A percentile compares a stretch with the other conserved stretches of the same genome.
Evolutionary conservation across 1,139 yeast species (phyloP).

Genomic region (Kodamaea sp.): DNA sequence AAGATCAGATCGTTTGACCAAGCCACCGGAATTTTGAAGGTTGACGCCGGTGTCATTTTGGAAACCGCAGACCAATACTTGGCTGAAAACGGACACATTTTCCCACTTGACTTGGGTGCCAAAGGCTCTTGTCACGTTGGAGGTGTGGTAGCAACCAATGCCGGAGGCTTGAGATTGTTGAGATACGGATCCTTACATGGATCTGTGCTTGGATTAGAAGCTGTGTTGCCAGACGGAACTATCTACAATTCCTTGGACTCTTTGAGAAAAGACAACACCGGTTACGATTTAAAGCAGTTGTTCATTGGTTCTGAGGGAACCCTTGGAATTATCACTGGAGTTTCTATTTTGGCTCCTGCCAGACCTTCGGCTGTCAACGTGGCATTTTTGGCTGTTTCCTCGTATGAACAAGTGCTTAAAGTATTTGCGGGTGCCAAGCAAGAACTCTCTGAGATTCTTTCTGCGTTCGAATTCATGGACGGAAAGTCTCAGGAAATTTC

Average conservation of each 20-base stretch:
- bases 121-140: conserved; percentile 97
- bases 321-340: conserved; percentile 85
- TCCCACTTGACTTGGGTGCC: conserved; percentile 95
- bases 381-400: conserved; percentile 81
- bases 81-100: conserved; percentile 80
- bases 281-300: conserved; percentile 87
- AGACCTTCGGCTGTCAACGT: conserved; percentile 87
- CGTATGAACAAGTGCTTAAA: conserved; percentile 79
- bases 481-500: conserved; percentile 69
- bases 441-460: conserved; percentile 80
- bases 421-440: conserved; percentile 78
- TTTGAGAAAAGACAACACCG: conserved; percentile 90
- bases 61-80: conserved; percentile 82
- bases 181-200: conserved; percentile 95
- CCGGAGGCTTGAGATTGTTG: conserved; percentile 88
- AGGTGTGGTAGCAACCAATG: conserved; percentile 94
- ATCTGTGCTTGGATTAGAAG: conserved; percentile 86
- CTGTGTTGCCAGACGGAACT: conserved; percentile 87
- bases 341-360: conserved; percentile 88
- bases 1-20: conserved; percentile 79
- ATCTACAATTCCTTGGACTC: conserved; percentile 77
- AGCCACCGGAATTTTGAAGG: conserved; percentile 81
- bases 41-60: conserved; percentile 88
- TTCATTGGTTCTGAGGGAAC: conserved; percentile 96
- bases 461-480: conserved; percentile 97